Conservation (phyloP, 176 grass and related monocot species). For the Panicum miliaceum region DNA sequence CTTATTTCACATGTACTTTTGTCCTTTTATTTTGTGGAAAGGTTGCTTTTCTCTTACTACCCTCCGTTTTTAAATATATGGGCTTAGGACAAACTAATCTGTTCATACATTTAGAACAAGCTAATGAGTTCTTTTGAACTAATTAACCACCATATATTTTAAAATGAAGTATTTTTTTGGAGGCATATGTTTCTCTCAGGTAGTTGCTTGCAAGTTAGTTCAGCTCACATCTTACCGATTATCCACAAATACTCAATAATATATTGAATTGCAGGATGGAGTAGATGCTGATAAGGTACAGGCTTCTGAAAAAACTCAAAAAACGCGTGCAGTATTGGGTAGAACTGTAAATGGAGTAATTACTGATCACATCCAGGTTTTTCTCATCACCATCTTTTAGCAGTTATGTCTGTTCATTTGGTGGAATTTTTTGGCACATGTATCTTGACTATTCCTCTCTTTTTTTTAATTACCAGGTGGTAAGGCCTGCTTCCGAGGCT, state of each 20-base stretch:
- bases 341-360: constrained; percentile 88
- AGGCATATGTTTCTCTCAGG: background rate
- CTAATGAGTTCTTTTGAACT: no score
- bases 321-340: constrained; percentile 64
- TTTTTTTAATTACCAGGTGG: constrained; percentile 58
- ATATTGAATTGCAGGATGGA: constrained; percentile 59
- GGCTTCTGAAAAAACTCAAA: constrained; percentile 76
- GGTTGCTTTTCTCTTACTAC: background rate
- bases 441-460: constrained; percentile 32
- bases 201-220: background rate
- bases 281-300: constrained; percentile 69
- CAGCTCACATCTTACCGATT: background rate
- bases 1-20: background rate
- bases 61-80: background rate
- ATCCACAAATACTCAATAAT: constrained; percentile 9
- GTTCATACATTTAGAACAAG: no score
- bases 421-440: background rate
- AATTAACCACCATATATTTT: background rate
- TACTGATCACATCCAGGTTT: constrained; percentile 84
- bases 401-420: background rate
- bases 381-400: constrained; percentile 25
- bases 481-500: constrained; percentile 62
- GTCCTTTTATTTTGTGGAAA: background rate
- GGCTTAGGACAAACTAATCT: background rate
- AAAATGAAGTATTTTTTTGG: background rate